Evolutionary conservation across 2,329 filamentous ascomycete genomes (phyloP), one percentile per base, ranked within the genome.

Genomic region (Cryphonectria parasitica): DNA sequence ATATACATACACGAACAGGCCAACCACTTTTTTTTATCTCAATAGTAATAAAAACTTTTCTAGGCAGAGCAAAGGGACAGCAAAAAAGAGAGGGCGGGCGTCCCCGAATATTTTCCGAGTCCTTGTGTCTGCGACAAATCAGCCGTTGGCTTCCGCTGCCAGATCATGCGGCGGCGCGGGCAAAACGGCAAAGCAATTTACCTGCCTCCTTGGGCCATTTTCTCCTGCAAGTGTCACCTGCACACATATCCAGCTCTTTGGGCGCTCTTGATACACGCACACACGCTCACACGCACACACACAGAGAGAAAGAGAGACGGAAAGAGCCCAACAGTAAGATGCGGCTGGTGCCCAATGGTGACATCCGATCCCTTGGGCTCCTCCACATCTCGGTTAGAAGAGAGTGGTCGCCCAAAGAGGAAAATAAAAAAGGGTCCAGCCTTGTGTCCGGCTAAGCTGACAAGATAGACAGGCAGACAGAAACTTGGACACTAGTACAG

Each of bases 141-240:
- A n/a, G 36, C 61, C 61, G n/a, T 41, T 43, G 39, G 19, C 13
- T 66, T 41, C 62, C 62, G 67, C 52, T 63, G 60, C 60, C 43
- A 43, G 60, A 63, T 63, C 22, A 17, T 63, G 60, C 36, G 28
- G 28, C n/a, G 43, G 17, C 31, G 31, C 31, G 31, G 36, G 61
- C 60, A 28, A 25, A 63, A 8, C 8, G 36, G 61, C 28, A 36
- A 36, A 28, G 7, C 11, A n/a, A 7, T 13, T 13, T 8, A 28
- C 34, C 15, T 65, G 31, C 63, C 17, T 10, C 36, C 15, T 60
- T n/a, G 28, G 61, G 58, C 60, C 45, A 49, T 49, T 58, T 28
- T 7, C 28, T 15, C 45, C 43, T 71, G 63, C 67, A 71, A 63
- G 22, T 69, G 67, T 49, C 56, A 63, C 58, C 52, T 66, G 63